Evolutionary conservation across 768 basidiomycete genomes (phyloP).

Genomic region (Termitomyces eurrhizus): DNA sequence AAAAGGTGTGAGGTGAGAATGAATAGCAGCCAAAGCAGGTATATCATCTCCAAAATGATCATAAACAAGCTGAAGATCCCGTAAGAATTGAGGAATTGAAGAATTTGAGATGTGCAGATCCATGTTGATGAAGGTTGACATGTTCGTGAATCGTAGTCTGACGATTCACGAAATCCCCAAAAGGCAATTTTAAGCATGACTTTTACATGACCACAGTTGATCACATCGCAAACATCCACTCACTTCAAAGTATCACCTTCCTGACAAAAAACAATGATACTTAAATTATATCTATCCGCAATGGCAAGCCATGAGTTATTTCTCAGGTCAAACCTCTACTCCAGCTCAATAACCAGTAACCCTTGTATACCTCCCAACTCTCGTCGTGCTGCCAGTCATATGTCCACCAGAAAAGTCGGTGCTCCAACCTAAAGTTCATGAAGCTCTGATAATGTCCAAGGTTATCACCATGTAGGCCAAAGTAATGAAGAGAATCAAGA

Average conservation of each 20-base stretch:
- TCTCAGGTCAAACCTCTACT: conserved; percentile 79
- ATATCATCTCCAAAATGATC: too few species aligned
- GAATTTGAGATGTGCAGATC: too few species aligned
- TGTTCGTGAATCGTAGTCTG: too few species aligned
- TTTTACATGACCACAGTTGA: too few species aligned
- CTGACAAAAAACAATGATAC: conserved; percentile 72
- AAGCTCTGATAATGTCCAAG: conserved; percentile 43
- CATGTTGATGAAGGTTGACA: too few species aligned
- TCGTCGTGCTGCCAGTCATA: conserved; percentile 62
- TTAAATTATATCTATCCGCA: conserved; percentile 70
- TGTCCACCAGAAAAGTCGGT: conserved; percentile 75
- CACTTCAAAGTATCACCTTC: conserved; percentile 67
- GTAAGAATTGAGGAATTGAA: too few species aligned
- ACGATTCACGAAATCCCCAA: too few species aligned
- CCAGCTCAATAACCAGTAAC: conserved; percentile 67
- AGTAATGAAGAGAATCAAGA: conserved; percentile 89
- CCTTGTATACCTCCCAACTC: conserved; percentile 60
- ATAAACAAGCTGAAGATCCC: too few species aligned
- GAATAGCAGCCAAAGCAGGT: background rate
- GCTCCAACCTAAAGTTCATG: conserved; percentile 46
- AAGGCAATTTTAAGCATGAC: too few species aligned
- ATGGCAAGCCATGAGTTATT: conserved; percentile 53
- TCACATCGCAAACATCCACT: background rate
- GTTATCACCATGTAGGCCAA: conserved; percentile 93
- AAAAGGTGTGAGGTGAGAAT: background rate